These are phyloP conservation scores for Nyssa sinensis DNA, from an alignment of 148 eudicot species.

Conservation along the genomic window DNA sequence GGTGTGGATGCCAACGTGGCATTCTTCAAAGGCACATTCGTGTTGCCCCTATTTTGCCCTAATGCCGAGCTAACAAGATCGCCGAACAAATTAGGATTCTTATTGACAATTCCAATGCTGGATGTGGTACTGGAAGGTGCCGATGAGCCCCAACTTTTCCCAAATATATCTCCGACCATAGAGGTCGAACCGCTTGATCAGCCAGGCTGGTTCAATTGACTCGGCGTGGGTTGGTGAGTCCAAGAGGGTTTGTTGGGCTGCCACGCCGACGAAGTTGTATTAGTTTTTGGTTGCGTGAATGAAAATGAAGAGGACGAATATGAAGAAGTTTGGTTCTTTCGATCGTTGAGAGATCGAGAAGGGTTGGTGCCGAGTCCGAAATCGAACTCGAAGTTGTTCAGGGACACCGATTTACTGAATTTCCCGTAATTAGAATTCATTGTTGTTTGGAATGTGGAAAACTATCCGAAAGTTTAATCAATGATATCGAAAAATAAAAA, in stretches of 20 bases:
- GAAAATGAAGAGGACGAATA: conserved; percentile 28
- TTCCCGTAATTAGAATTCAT: conserved; percentile 74
- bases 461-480: not conserved
- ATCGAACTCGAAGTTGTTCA: conserved; percentile 71
- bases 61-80: conserved; percentile 72
- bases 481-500: not conserved
- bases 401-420: conserved; percentile 27
- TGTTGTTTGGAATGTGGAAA: not conserved
- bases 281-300: conserved; percentile 28
- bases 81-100: conserved; percentile 81
- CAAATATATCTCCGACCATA: conserved; percentile 88
- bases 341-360: conserved; percentile 57
- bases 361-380: conserved; percentile 57
- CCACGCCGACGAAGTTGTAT: conserved; percentile 43
- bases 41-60: conserved; percentile 46
- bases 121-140: conserved; percentile 19
- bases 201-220: conserved; percentile 34
- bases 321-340: conserved; percentile 49
- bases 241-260: conserved; percentile 76
- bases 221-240: conserved; percentile 79
- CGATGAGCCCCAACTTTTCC: conserved; percentile 68
- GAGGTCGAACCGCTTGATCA: conserved; percentile 54
- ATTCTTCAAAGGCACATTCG: conserved; percentile 73
- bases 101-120: conserved; percentile 63
- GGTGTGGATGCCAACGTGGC: conserved; percentile 24